These are phyloP conservation scores for Suillus fuscotomentosus DNA, from an alignment of 768 basidiomycete genomes.

Conservation along the genomic window DNA sequence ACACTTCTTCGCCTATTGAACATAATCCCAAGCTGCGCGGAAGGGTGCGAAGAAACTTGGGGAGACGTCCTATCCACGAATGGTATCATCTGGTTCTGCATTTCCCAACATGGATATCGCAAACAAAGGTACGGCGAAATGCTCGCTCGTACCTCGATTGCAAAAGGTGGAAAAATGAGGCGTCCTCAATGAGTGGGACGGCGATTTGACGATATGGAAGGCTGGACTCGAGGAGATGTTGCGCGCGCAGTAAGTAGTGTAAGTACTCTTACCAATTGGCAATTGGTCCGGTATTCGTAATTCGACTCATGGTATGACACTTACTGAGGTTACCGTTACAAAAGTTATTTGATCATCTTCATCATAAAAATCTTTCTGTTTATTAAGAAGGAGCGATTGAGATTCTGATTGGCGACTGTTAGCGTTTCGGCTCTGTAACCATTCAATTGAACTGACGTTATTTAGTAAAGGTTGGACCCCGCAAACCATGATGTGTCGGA, in stretches of 20 bases:
- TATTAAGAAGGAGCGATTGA: too few species aligned
- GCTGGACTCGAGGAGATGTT: constrained; percentile 12
- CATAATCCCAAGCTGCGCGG: constrained; percentile 39
- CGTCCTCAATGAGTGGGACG: constrained; percentile 52
- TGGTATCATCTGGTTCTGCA: constrained; percentile 51
- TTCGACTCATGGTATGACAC: too few species aligned
- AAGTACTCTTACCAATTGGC: too few species aligned
- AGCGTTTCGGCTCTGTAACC: too few species aligned
- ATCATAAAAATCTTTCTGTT: too few species aligned
- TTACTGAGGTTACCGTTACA: too few species aligned
- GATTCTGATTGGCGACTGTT: too few species aligned
- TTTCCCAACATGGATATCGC: constrained; percentile 36
- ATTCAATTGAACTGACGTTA: too few species aligned
- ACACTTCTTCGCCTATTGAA: constrained; percentile 48
- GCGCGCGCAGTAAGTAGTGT: background rate
- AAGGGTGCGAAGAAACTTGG: constrained; percentile 46
- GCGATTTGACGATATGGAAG: constrained; percentile 42
- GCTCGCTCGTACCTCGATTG: constrained; percentile 20
- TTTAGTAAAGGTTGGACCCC: too few species aligned
- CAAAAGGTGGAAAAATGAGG: constrained; percentile 39
- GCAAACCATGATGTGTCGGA: too few species aligned
- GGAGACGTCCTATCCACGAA: constrained; percentile 43
- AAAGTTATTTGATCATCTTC: too few species aligned
- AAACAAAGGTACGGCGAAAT: constrained; percentile 18
- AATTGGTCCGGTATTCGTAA: too few species aligned